Evolutionary conservation across 2,329 filamentous ascomycete genomes (phyloP).

Genomic region (Stenocarpella maydis): DNA sequence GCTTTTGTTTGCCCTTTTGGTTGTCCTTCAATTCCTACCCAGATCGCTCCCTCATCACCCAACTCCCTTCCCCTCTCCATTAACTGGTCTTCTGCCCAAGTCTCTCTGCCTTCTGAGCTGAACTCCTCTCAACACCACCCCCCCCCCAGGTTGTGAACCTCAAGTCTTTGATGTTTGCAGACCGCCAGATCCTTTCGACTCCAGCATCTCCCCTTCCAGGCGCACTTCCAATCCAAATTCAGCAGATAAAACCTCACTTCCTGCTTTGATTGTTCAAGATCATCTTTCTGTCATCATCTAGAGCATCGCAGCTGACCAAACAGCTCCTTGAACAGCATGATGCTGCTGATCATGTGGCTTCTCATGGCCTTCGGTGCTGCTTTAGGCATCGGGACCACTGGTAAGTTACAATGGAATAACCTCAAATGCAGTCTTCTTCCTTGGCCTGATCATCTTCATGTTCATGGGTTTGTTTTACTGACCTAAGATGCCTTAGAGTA

Average conservation of each 20-base stretch:
- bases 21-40: not conserved
- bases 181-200: not conserved
- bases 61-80: not conserved
- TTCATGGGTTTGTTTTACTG: not conserved
- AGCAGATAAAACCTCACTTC: not conserved
- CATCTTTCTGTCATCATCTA: not conserved
- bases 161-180: not conserved
- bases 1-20: not conserved
- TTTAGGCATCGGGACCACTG: not conserved
- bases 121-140: too few species aligned
- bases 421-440: too few species aligned
- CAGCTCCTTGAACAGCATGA: not conserved
- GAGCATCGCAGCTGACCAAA: not conserved
- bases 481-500: not conserved
- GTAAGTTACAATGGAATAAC: not conserved
- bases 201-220: not conserved
- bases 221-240: not conserved
- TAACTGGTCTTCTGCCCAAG: not conserved
- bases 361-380: not conserved
- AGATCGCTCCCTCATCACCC: too few species aligned
- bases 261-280: not conserved
- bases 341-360: conserved; percentile 12
- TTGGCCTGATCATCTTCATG: too few species aligned
- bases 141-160: not conserved
- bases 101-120: not conserved